Percentiles rank a stretch among this genome's conserved stretches.
phyloP scores from a whole-genome alignment of 2,329 filamentous ascomycete genomes.

The Xylariales sp. region DNA sequence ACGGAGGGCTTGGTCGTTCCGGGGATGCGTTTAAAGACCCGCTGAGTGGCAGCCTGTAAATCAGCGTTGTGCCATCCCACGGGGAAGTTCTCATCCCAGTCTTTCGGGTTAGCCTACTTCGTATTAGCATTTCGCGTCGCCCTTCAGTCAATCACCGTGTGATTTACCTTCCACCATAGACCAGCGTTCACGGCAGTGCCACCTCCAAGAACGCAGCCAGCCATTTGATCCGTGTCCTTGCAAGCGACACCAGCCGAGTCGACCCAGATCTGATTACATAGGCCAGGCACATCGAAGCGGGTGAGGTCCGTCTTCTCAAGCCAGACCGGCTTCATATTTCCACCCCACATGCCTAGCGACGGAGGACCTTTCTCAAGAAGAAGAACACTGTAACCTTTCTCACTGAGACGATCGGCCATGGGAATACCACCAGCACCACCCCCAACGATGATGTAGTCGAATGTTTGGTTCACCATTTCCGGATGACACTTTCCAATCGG shows the following conservation, averaged over 20 bases:
- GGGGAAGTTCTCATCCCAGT: constrained; percentile 80
- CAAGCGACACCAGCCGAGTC: constrained; percentile 74
- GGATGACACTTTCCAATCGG: constrained; percentile 39
- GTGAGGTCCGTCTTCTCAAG: constrained; percentile 71
- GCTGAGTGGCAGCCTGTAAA: constrained; percentile 66
- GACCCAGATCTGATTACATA: constrained; percentile 77
- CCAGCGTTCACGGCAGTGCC: constrained; percentile 75
- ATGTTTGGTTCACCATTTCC: constrained; percentile 54
- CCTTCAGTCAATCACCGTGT: not conserved
- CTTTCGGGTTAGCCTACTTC: constrained; percentile 67
- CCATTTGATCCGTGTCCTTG: constrained; percentile 76
- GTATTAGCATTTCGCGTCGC: constrained; percentile 5
- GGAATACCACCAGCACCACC: constrained; percentile 69
- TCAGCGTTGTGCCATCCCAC: constrained; percentile 75
- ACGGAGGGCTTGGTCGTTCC: constrained; percentile 73
- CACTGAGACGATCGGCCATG: constrained; percentile 71
- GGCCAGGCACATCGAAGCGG: constrained; percentile 77
- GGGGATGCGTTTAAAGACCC: constrained; percentile 74
- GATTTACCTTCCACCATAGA: constrained; percentile 70
- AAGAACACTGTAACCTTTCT: constrained; percentile 73
- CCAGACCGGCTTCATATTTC: constrained; percentile 66
- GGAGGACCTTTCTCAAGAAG: constrained; percentile 71
- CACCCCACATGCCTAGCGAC: constrained; percentile 73
- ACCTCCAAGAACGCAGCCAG: constrained; percentile 78
- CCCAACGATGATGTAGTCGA: constrained; percentile 72